Evolutionary conservation across 371 early-diverging fungal genomes (phyloP).

Genomic region (Sanchytrium tribonematis): DNA sequence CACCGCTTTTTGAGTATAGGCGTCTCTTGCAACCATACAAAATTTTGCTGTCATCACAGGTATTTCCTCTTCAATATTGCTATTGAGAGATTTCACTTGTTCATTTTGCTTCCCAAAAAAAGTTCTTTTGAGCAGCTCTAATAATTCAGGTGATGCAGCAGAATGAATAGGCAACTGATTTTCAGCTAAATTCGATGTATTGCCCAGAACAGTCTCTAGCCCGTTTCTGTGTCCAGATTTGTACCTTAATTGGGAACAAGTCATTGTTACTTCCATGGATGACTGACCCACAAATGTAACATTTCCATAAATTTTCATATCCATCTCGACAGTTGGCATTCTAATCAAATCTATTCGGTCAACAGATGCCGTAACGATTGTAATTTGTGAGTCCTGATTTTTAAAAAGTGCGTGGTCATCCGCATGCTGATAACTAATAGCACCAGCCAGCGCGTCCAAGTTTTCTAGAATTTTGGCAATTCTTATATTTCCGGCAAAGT

Average conservation of each 20-base stretch:
- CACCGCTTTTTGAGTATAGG: conserved; percentile 33
- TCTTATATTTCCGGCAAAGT: conserved; percentile 25
- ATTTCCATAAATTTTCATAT: conserved; percentile 28
- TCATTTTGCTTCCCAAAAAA: too few relatives aligned
- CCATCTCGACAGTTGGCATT: conserved; percentile 26
- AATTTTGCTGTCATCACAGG: conserved; percentile 43
- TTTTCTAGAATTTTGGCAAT: conserved; percentile 34
- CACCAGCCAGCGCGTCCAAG: conserved; percentile 53
- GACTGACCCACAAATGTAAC: conserved; percentile 57
- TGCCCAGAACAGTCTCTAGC: too few relatives aligned
- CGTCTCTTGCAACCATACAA: conserved; percentile 68
- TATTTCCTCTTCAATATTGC: too few relatives aligned
- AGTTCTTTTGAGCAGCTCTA: too few relatives aligned
- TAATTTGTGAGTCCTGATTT: conserved; percentile 15
- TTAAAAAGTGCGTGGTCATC: conserved; percentile 25
- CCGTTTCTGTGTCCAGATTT: too few relatives aligned
- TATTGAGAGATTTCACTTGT: too few relatives aligned
- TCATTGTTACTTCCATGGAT: conserved; percentile 65
- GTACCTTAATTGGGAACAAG: too few relatives aligned
- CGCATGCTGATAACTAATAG: conserved; percentile 46
- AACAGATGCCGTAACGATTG: conserved; percentile 32
- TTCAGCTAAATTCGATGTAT: too few relatives aligned
- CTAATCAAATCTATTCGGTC: conserved; percentile 56
- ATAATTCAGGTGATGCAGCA: too few relatives aligned
- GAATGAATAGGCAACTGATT: too few relatives aligned